These are phyloP conservation scores for Russula emetica DNA, from an alignment of 768 basidiomycete species.

Conservation along the genomic window DNA sequence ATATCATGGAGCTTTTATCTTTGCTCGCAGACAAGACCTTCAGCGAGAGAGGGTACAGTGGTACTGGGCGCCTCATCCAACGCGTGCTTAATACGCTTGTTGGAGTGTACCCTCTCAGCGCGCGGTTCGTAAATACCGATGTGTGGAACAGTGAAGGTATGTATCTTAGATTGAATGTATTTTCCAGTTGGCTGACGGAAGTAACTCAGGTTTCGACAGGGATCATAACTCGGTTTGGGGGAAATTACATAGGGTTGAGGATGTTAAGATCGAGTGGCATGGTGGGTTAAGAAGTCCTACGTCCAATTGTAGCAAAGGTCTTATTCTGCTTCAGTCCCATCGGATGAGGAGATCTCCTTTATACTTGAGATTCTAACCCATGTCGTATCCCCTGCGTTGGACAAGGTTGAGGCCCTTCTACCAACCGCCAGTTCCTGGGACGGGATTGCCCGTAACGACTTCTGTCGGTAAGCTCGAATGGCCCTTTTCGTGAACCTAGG, in stretches of 20 bases:
- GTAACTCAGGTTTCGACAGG: constrained; percentile 51
- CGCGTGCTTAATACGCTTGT: constrained; percentile 72
- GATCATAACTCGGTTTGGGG: constrained; percentile 76
- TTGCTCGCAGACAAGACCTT: constrained; percentile 75
- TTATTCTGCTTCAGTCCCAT: constrained; percentile 46
- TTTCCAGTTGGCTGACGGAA: background rate
- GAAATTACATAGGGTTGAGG: constrained; percentile 65
- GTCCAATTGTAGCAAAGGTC: constrained; percentile 6
- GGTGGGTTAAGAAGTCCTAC: constrained; percentile 39
- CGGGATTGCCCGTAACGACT: constrained; percentile 66
- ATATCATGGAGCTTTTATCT: constrained; percentile 57
- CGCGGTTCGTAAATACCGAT: constrained; percentile 75
- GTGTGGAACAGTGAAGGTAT: constrained; percentile 76
- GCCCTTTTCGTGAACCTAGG: constrained; percentile 5
- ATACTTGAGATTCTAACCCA: constrained; percentile 71
- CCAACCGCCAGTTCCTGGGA: constrained; percentile 57
- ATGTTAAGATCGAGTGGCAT: constrained; percentile 88
- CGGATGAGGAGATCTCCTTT: constrained; percentile 68
- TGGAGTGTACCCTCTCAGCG: constrained; percentile 71
- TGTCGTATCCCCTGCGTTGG: constrained; percentile 61
- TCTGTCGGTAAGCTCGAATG: constrained; percentile 61
- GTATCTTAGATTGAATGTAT: constrained; percentile 25
- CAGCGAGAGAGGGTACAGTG: constrained; percentile 83
- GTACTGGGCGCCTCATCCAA: constrained; percentile 71
- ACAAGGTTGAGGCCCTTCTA: constrained; percentile 62